These are phyloP conservation scores for Cladophialophora exuberans DNA, from an alignment of 2,329 filamentous ascomycete species.

Conservation along the genomic window DNA sequence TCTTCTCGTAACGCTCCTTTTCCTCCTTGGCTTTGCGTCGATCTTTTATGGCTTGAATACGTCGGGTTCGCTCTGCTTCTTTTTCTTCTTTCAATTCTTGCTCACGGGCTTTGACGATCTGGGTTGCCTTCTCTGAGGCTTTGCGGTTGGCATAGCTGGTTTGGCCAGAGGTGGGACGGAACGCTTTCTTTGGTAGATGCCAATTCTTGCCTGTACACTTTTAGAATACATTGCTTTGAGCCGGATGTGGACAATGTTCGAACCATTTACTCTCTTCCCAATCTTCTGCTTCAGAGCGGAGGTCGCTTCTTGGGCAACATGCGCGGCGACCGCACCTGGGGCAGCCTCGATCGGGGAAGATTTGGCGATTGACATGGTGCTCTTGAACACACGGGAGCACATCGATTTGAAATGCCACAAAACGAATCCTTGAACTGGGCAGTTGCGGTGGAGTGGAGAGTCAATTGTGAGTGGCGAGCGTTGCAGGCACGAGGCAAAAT, in stretches of 20 bases:
- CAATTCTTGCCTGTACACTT: slow-evolving; percentile 81
- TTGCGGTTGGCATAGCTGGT: slow-evolving; percentile 78
- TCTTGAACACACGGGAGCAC: neutral
- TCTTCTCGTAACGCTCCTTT: slow-evolving; percentile 86
- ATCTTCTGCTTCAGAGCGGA: slow-evolving; percentile 4
- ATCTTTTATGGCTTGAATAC: slow-evolving; percentile 79
- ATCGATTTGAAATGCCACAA: neutral
- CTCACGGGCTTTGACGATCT: slow-evolving; percentile 87
- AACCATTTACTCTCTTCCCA: slow-evolving; percentile 30
- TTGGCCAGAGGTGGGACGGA: slow-evolving; percentile 78
- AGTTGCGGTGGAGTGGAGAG: neutral
- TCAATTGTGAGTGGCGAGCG: neutral
- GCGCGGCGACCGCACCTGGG: neutral
- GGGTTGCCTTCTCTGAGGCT: slow-evolving; percentile 68
- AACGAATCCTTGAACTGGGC: neutral
- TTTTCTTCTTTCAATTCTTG: slow-evolving; percentile 96
- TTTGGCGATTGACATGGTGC: slow-evolving; percentile 8
- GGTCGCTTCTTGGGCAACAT: neutral
- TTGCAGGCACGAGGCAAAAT: neutral
- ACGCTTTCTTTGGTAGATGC: slow-evolving; percentile 81
- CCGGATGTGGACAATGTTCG: too few relatives aligned
- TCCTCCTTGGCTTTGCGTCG: slow-evolving; percentile 88
- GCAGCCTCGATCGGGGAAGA: neutral
- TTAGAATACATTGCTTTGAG: slow-evolving; percentile 19
- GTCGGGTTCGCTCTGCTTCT: slow-evolving; percentile 79